Evolutionary conservation across 306 rosid species (phyloP), one percentile per base, ranked within the genome.

Genomic region (Medicago arabica): DNA sequence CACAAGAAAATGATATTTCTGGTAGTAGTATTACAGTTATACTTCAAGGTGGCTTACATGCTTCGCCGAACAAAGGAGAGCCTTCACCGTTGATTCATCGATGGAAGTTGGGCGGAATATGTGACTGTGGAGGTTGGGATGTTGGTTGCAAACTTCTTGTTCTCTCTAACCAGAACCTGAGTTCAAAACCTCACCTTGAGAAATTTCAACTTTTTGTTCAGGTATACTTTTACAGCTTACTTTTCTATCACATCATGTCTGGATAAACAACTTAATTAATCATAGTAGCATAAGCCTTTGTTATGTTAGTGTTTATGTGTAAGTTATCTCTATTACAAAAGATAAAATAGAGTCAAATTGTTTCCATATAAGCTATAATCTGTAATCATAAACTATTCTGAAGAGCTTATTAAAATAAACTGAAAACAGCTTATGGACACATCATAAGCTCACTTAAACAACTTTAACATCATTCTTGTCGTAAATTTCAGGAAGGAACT

Each of bases 51-150:
- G 97, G 88, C 10, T 78, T 85, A 67, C 98, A 95, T 80, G 85
- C 96, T 75, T 75, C 90, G 28, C 91, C 98, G 38, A 80, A 39
- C 72, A 88, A 79, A 40, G 97, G 98, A 76, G 83, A 85, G 67
- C 96, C 95, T 51, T 92, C 98, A 0, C 84, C 97, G 14, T 78
- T 95, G 86, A 84, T 92, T 77, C 62, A 77, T 11, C 78, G 98
- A 61, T 95, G 97, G 98, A 89, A 84, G 81, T 75, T 91, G 1
- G 95, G 90, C 6, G 98, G 97, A 55, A 68, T 58, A 10, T 95
- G 98, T 76, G 98, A 95, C 77, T 92, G 98, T 83, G 98, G 97
- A 54, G 98, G 98, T 71, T 95, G 97, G 98, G 98, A 95, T 75
- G 79, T 89, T 70, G 98, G 93, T 41, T 95, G 98, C 94, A 90